A percentile compares a stretch with the other conserved stretches of the same genome.
Evolutionary conservation across 2,329 filamentous ascomycete species (phyloP).

Genomic region (Herpotrichia juniperi): DNA sequence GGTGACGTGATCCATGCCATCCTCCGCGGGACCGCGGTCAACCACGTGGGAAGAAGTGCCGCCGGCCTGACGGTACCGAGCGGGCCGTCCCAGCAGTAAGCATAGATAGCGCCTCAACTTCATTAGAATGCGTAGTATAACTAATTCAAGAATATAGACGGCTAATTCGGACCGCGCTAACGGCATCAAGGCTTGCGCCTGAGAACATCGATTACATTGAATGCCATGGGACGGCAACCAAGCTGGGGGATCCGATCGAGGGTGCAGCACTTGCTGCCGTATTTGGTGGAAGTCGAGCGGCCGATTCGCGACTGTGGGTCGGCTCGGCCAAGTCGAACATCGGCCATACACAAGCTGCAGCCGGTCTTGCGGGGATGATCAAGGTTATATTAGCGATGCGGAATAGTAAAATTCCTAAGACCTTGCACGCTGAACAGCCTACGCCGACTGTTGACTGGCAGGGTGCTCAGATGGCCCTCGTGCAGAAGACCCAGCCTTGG

Average conservation of each 20-base stretch:
- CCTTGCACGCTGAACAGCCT: constrained; percentile 34
- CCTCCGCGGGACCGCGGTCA: constrained; percentile 31
- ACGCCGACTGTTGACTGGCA: constrained; percentile 19
- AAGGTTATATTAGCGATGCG: constrained; percentile 45
- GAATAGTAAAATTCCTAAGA: constrained; percentile 34
- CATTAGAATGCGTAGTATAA: too few species aligned
- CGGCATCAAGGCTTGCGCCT: neutral
- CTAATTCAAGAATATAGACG: too few species aligned
- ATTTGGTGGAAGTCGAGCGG: constrained; percentile 1
- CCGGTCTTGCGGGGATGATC: constrained; percentile 38
- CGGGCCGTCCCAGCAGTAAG: constrained; percentile 27
- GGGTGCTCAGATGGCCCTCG: constrained; percentile 22
- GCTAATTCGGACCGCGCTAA: constrained; percentile 15
- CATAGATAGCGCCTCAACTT: too few species aligned
- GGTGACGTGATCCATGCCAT: constrained; percentile 31
- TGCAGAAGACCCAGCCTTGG: constrained; percentile 10
- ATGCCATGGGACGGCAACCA: constrained; percentile 25
- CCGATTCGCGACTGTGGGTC: neutral
- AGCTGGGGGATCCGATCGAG: constrained; percentile 27
- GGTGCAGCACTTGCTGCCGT: constrained; percentile 18
- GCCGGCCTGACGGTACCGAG: constrained; percentile 42
- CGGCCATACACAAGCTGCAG: constrained; percentile 45
- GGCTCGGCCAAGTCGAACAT: constrained; percentile 39
- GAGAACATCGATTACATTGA: constrained; percentile 11
- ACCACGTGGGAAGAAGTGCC: constrained; percentile 31